These are phyloP conservation scores for Auxenochlorella pyrenoidosa DNA, from an alignment of 139 green algal species.

Conservation along the genomic window DNA sequence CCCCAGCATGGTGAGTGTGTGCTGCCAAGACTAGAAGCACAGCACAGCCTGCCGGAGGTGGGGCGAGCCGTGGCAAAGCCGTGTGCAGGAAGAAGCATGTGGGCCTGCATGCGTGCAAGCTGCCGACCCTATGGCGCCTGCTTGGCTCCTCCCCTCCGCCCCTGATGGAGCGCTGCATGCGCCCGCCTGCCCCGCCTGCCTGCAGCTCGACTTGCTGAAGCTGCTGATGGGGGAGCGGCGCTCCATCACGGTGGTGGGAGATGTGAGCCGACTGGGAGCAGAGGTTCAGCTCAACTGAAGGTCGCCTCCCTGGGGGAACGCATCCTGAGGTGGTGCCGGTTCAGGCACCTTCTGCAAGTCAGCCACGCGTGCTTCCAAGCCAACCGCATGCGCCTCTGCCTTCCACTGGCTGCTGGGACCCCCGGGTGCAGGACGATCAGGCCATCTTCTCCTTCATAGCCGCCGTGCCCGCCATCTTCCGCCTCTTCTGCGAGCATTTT, in stretches of 20 bases:
- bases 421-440: constrained; percentile 10
- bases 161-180: neutral
- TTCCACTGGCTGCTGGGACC: neutral
- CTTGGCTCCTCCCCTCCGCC: too few relatives aligned
- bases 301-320: too few relatives aligned
- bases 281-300: too few relatives aligned
- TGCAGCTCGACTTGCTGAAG: constrained; percentile 28
- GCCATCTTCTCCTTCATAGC: constrained; percentile 22
- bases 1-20: neutral
- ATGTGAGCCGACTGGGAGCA: neutral
- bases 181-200: neutral
- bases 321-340: too few relatives aligned
- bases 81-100: neutral
- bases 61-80: too few relatives aligned
- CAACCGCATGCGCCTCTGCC: too few relatives aligned
- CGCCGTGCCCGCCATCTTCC: neutral
- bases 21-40: neutral
- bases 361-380: too few relatives aligned
- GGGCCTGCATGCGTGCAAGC: neutral
- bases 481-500: neutral
- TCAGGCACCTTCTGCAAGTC: too few relatives aligned
- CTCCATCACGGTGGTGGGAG: constrained; percentile 10
- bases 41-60: too few relatives aligned
- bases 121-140: neutral
- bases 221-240: constrained; percentile 1